These are phyloP conservation scores for Talaromyces borbonicus DNA, from an alignment of 495 filamentous ascomycete species.

Conservation along the genomic window DNA sequence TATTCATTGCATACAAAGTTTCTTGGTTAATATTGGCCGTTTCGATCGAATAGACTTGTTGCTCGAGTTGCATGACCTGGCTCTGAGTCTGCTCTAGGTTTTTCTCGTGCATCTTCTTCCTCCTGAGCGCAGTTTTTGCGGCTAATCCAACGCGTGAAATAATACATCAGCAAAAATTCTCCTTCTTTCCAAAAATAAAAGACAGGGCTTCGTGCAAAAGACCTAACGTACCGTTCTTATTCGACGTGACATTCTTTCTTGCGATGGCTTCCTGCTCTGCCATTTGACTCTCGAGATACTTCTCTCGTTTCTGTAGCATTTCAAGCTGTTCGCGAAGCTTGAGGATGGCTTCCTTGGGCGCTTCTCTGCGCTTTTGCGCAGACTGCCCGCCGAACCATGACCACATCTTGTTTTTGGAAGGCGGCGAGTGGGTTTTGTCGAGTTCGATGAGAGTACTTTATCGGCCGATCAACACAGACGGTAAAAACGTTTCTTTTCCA, in stretches of 20 bases:
- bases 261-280: conserved; percentile 86
- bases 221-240: conserved; percentile 70
- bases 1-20: conserved; percentile 89
- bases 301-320: conserved; percentile 96
- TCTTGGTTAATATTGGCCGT: conserved; percentile 98
- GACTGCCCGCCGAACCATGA: conserved; percentile 77
- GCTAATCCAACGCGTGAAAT: conserved; percentile 38
- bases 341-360: conserved; percentile 94
- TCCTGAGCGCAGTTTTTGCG: conserved; percentile 81
- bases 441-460: no score
- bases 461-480: neutral
- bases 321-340: conserved; percentile 79
- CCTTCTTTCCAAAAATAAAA: neutral
- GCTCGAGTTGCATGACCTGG: conserved; percentile 85
- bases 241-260: conserved; percentile 79
- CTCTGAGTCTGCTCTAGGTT: conserved; percentile 79
- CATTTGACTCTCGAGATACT: conserved; percentile 82
- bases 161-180: neutral
- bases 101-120: conserved; percentile 90
- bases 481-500: neutral
- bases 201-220: neutral
- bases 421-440: no score
- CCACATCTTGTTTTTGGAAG: no score
- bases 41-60: conserved; percentile 94
- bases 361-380: conserved; percentile 79